Evolutionary conservation across 2,329 filamentous ascomycete genomes (phyloP), one percentile per base, ranked within the genome.

Genomic region (Spiromastix sp.): DNA sequence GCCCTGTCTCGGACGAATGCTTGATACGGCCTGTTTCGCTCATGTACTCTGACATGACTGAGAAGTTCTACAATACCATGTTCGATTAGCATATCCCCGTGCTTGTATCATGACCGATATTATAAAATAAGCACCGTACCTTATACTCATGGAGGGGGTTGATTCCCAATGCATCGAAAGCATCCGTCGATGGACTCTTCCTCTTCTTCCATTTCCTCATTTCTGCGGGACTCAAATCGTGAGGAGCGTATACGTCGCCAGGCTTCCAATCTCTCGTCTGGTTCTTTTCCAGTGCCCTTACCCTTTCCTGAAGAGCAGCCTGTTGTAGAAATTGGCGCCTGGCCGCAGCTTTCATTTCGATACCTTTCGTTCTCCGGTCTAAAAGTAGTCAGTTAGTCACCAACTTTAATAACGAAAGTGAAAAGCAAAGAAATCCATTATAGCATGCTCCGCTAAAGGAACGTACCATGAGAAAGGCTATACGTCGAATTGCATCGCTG

Each of bases 241-340:
- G 83, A 21, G 91, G 91, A 40, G 86, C 74, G 63, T 96, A 96
- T 34, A 95, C 71, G 55, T 96, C 87, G 48, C 91, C 91, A 1
- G 66, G 50, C 49, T 70, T 68, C 80, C 82, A 96, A 26, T 71
- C 69, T 31, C 87, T 78, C 22, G 74, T 70, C 59, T 61, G 54
- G 22, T 57, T 59, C 43, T 43, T 56, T 39, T 65, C 57, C 28
- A 67, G 44, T 4, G 48, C 47, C 35, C 50, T 49, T 34, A 16
- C 32, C 18, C 55, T 59, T 40, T 65, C 60, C 26, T 49, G 48
- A 35, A 54, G 54, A 7, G 48, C 40, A 40, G 52, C 56, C 40
- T 61, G 55, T 20, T 61, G 52, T 41, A 58, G 51, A 13, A 60
- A 33, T 34, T 30, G 26, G 15, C 30, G 15, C 36, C 26, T 18